phyloP scores from a whole-genome alignment of 129 eudicot genomes.

The Erigeron canadensis region DNA sequence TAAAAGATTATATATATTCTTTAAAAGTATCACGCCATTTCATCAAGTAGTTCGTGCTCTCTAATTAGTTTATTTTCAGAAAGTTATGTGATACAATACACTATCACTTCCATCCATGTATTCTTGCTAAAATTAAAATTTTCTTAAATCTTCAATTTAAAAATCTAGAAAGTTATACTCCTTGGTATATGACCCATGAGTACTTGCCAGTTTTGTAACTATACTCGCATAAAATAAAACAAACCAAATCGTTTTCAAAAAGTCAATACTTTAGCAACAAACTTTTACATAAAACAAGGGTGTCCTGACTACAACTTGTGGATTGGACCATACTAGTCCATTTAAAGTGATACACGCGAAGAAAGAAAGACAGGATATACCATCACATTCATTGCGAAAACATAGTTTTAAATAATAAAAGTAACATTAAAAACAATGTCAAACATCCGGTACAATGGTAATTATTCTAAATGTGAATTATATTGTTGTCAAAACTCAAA shows the following conservation, averaged over 20 bases:
- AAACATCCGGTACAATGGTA: slow-evolving; percentile 3
- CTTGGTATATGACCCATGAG: background rate
- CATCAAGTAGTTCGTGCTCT: too few relatives aligned
- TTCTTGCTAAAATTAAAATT: too few relatives aligned
- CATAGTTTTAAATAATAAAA: slow-evolving; percentile 17
- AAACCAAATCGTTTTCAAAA: slow-evolving; percentile 8
- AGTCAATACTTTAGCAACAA: slow-evolving; percentile 9
- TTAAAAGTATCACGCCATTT: too few relatives aligned
- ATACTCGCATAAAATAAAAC: background rate
- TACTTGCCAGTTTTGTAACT: background rate
- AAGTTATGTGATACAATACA: too few relatives aligned
- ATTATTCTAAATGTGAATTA: too few relatives aligned
- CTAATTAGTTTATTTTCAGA: too few relatives aligned
- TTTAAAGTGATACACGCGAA: slow-evolving; percentile 21
- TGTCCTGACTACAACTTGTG: slow-evolving; percentile 25
- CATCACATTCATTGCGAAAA: slow-evolving; percentile 29
- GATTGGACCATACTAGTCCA: slow-evolving; percentile 31
- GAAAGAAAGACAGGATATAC: slow-evolving; percentile 21
- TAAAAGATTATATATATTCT: too few relatives aligned
- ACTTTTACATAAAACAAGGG: slow-evolving; percentile 11
- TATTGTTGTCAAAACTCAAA: too few relatives aligned
- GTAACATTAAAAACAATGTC: background rate
- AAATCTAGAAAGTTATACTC: too few relatives aligned
- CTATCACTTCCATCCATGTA: too few relatives aligned
- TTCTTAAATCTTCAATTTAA: too few relatives aligned